phyloP scores from a whole-genome alignment of 2,329 filamentous ascomycete species.

The Tolypocladium nubicola region DNA sequence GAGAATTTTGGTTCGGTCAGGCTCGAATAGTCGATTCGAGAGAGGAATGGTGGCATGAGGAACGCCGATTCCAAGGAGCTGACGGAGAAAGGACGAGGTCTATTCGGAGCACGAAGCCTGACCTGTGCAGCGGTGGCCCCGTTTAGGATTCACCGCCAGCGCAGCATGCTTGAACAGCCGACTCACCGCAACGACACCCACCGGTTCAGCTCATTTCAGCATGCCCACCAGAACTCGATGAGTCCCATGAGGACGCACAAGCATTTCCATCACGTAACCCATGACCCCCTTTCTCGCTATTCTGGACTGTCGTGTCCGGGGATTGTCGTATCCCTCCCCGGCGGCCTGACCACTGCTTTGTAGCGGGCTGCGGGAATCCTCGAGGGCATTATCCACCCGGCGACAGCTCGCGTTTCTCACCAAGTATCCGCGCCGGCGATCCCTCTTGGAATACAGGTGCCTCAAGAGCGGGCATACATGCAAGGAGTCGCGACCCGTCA shows the following conservation, averaged over 20 bases:
- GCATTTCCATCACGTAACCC: too few species aligned
- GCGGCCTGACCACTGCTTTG: background rate
- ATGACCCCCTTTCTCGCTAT: too few species aligned
- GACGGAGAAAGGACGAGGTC: background rate
- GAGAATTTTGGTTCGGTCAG: too few species aligned
- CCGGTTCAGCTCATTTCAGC: too few species aligned
- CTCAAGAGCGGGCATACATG: background rate
- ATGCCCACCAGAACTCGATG: background rate
- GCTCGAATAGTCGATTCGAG: too few species aligned
- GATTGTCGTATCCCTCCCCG: background rate
- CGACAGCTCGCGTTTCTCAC: background rate
- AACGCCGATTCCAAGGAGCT: background rate
- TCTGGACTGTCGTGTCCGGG: too few species aligned
- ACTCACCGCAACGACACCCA: too few species aligned
- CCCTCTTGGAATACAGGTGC: too few species aligned
- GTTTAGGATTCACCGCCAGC: background rate
- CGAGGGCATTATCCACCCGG: background rate
- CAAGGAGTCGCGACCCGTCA: background rate
- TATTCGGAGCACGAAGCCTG: background rate
- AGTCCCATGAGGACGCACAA: background rate
- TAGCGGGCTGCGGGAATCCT: background rate
- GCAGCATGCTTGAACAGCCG: background rate
- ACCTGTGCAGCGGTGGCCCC: background rate
- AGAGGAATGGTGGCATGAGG: too few species aligned
- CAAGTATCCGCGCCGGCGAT: background rate